phyloP scores from a whole-genome alignment of 108 stramenopile genomes.

The Nannochloropsis salina region DNA sequence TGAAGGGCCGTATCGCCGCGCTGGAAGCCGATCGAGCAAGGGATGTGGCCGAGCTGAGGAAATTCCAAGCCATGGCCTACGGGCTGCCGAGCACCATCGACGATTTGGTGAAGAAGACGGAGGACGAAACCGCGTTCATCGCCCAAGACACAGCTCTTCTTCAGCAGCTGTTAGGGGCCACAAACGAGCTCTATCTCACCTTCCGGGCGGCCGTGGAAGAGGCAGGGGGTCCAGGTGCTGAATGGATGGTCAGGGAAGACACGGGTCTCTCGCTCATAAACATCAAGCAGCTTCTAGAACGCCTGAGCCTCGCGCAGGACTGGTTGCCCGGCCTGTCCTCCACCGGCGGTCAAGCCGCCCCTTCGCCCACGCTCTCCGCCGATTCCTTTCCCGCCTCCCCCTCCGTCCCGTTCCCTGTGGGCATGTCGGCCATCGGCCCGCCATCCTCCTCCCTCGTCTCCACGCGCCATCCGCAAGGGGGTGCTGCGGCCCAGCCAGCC shows the following conservation, averaged over 20 bases:
- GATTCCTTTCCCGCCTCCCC: not conserved
- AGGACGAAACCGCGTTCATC: not conserved
- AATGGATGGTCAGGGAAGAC: not conserved
- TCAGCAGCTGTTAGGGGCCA: not conserved
- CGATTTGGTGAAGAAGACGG: slow-evolving; percentile 9
- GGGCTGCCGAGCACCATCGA: not conserved
- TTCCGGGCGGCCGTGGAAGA: not conserved
- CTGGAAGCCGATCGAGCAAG: not conserved
- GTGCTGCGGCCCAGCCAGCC: not conserved
- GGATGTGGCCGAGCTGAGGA: not conserved
- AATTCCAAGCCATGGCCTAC: not conserved
- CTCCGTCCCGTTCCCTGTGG: not conserved
- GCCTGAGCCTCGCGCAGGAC: not conserved
- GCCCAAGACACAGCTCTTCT: not conserved
- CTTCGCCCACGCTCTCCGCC: not conserved
- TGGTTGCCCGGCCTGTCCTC: not conserved
- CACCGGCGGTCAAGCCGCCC: not conserved
- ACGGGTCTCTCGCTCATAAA: not conserved
- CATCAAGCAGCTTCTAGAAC: slow-evolving; percentile 20
- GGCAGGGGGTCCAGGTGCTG: not conserved
- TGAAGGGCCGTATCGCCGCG: not conserved
- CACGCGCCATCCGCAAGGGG: not conserved
- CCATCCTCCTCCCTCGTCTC: not conserved
- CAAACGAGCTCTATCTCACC: not conserved
- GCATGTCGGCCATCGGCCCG: not conserved